phyloP scores from a whole-genome alignment of 2,329 filamentous ascomycete species.

The Lachnellula subtilissima region DNA sequence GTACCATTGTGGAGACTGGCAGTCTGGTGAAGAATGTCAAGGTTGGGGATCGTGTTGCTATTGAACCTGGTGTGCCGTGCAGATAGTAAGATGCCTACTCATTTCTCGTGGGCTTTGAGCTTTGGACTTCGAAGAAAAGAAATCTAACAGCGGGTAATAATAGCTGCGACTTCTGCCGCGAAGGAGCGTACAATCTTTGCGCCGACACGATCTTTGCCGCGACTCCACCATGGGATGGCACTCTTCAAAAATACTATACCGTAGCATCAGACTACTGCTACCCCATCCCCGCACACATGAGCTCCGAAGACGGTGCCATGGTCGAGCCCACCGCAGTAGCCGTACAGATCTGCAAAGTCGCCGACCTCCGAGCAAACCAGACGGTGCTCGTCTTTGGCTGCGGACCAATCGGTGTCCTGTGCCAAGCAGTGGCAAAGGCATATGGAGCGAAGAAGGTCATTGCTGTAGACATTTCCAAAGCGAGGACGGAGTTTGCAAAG shows the following conservation, averaged over 20 bases:
- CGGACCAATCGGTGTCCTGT: constrained; percentile 45
- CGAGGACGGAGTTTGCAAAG: constrained; percentile 38
- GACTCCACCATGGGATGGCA: constrained; percentile 36
- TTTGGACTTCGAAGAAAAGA: background rate
- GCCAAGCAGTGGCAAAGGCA: constrained; percentile 42
- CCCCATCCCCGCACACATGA: constrained; percentile 31
- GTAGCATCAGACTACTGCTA: constrained; percentile 37
- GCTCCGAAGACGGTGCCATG: constrained; percentile 32
- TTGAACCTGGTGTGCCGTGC: constrained; percentile 45
- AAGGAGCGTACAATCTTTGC: constrained; percentile 39
- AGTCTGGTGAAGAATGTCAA: constrained; percentile 38
- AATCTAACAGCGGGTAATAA: background rate
- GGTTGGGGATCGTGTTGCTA: constrained; percentile 42
- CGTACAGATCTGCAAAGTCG: constrained; percentile 40
- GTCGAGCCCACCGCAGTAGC: constrained; percentile 46
- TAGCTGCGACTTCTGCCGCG: constrained; percentile 37
- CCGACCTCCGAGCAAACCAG: constrained; percentile 36
- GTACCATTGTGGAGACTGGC: constrained; percentile 39
- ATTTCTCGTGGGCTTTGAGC: background rate
- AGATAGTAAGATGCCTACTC: constrained; percentile 14
- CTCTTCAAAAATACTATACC: constrained; percentile 34
- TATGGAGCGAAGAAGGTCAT: constrained; percentile 42
- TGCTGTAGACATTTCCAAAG: constrained; percentile 41
- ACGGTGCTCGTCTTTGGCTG: constrained; percentile 45
- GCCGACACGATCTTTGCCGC: constrained; percentile 37